Percentiles rank a stretch among this genome's conserved stretches.
phyloP scores from a whole-genome alignment of 2,329 filamentous ascomycete genomes.

The Ceratocystis albifundus region DNA sequence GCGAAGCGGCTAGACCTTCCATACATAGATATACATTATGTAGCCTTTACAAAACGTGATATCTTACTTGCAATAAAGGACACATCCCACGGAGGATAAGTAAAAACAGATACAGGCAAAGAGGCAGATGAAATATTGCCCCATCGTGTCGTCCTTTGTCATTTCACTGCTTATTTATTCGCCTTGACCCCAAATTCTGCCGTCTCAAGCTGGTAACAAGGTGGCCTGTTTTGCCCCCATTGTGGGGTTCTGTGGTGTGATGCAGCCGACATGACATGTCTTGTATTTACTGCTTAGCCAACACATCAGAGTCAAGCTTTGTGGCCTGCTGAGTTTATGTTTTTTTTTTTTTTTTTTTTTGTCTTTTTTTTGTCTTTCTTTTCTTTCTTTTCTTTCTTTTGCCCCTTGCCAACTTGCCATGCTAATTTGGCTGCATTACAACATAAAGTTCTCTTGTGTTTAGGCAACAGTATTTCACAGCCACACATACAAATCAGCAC shows the following conservation, averaged over 20 bases:
- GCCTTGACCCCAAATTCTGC: background rate
- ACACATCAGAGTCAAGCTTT: background rate
- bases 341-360: background rate
- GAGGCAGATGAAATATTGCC: too few species aligned
- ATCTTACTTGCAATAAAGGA: background rate
- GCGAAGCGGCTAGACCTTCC: conserved; percentile 6
- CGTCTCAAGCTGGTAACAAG: conserved; percentile 10
- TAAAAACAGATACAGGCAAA: too few species aligned
- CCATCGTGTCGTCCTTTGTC: background rate
- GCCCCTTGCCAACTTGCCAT: background rate
- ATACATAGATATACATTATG: background rate
- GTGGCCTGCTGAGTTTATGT: background rate
- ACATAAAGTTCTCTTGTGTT: background rate
- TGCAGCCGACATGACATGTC: background rate
- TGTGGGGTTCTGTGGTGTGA: conserved; percentile 15
- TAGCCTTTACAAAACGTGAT: background rate
- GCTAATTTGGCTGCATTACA: background rate
- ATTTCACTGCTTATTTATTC: background rate
- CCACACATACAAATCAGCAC: background rate
- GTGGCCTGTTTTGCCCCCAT: conserved; percentile 16
- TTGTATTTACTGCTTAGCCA: background rate
- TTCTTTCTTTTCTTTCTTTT: background rate
- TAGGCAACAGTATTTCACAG: background rate
- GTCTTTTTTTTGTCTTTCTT: background rate
- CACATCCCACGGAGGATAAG: background rate